Percentiles rank a stretch among this genome's conserved stretches.
Conservation (phyloP, 192 early-diverging fungal genomes). For the Coemansia sp. region DNA sequence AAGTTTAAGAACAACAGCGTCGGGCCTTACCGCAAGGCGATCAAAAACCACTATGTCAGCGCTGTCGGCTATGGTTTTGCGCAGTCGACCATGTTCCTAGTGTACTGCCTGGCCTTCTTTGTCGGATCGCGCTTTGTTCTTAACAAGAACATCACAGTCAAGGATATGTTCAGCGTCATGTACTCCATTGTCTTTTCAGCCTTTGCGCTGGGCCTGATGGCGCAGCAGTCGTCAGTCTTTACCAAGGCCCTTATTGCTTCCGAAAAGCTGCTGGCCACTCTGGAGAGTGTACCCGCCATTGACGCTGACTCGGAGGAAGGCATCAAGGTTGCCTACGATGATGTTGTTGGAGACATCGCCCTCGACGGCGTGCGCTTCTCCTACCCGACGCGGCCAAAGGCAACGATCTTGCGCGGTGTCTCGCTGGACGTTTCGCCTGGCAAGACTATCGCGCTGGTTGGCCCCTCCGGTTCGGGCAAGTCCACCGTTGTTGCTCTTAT, state of each 20-base stretch:
- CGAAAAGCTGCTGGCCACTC: conserved; percentile 61
- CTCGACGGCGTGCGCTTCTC: conserved; percentile 47
- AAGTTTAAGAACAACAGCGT: conserved; percentile 60
- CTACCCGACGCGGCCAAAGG: conserved; percentile 64
- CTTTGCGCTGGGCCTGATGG: conserved; percentile 59
- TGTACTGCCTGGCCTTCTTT: conserved; percentile 72
- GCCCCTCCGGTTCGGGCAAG: conserved; percentile 84
- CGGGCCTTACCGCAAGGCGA: conserved; percentile 64
- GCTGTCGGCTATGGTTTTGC: conserved; percentile 74
- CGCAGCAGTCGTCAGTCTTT: conserved; percentile 66
- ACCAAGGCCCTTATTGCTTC: conserved; percentile 80
- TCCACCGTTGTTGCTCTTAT: conserved; percentile 60
- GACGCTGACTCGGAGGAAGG: conserved; percentile 41
- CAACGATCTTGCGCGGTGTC: conserved; percentile 60
- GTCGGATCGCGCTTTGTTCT: conserved; percentile 64
- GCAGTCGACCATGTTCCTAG: conserved; percentile 65
- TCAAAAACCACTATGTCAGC: conserved; percentile 59
- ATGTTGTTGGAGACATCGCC: conserved; percentile 23
- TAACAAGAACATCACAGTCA: conserved; percentile 43
- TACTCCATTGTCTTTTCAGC: conserved; percentile 74
- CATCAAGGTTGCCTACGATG: conserved; percentile 21
- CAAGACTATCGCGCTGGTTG: conserved; percentile 80
- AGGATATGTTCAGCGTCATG: conserved; percentile 64
- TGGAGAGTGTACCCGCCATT: conserved; percentile 70
- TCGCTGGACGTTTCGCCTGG: conserved; percentile 53